phyloP scores from a whole-genome alignment of 1,284 basidiomycete species.

The Boletus semigastroideus region DNA sequence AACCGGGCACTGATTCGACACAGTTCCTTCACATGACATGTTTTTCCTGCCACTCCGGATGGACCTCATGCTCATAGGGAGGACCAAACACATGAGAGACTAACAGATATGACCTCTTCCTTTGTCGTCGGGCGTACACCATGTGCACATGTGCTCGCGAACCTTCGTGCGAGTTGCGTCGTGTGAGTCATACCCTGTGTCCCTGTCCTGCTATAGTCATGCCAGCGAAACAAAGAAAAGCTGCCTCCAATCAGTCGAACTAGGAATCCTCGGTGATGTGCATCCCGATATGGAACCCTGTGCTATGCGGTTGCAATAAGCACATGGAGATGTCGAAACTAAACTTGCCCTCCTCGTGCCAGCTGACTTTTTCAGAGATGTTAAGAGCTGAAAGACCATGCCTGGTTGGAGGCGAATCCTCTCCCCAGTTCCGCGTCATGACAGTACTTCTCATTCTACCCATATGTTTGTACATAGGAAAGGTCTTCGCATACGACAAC shows the following conservation, averaged over 20 bases:
- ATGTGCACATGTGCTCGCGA: slow-evolving; percentile 16
- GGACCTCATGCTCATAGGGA: slow-evolving; percentile 9
- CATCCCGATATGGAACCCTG: slow-evolving; percentile 11
- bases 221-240: slow-evolving; percentile 10
- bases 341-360: background rate
- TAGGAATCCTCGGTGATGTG: slow-evolving; percentile 9
- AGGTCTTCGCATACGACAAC: slow-evolving; percentile 47
- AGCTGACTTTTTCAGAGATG: slow-evolving; percentile 13
- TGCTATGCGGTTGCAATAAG: slow-evolving; percentile 4
- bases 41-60: slow-evolving; percentile 7
- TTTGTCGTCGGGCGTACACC: slow-evolving; percentile 15
- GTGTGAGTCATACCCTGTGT: background rate
- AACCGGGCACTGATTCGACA: slow-evolving; percentile 2
- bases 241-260: slow-evolving; percentile 1
- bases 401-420: background rate
- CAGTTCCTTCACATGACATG: slow-evolving; percentile 13
- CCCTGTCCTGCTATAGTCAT: slow-evolving; percentile 5
- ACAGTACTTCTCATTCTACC: slow-evolving; percentile 2
- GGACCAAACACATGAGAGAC: slow-evolving; percentile 13
- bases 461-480: slow-evolving; percentile 15
- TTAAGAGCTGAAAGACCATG: slow-evolving; percentile 20
- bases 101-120: slow-evolving; percentile 4
- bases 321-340: slow-evolving; percentile 12
- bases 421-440: slow-evolving; percentile 17
- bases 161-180: background rate